Base-by-base conservation (phyloP, 345 rosid species). In the Abelmoschus esculentus region DNA sequence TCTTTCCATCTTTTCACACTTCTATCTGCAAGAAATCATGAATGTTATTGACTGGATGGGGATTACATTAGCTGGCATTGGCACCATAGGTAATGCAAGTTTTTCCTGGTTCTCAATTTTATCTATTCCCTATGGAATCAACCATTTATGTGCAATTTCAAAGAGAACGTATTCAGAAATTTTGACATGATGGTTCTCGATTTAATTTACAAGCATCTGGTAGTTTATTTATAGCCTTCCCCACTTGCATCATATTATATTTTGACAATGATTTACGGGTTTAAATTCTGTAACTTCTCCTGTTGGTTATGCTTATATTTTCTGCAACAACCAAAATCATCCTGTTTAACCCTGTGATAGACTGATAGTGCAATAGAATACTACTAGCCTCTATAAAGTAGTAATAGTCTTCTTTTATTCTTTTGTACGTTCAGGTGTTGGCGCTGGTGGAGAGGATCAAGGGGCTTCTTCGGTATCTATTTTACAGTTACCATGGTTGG, bases 371-470 rank as follows among this genome's bases (percentile, higher is more conserved):
- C 1, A 31, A 6, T 70, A 29, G 40, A n/a, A 32, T 61, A 52
- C 8, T 57, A 44, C 42, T 46, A 50, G 18, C 47, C 12, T 34
- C 56, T 61, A 47, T 61, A 19, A n/a, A 11, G 0, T 57, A 28
- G 34, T 42, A 72, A 28, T 77, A 18, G 3, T 61, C 19, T 59
- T 19, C 4, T 42, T 50, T 36, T 53, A 5, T 13, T 64, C 67
- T 54, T 61, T 57, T 57, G 61, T 57, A 26, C 62, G 47, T 14
- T 70, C 71, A 92, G 98, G 99, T 76, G 98, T 95, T 78, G 98
- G 98, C 76, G 99, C 97, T 47, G 99, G 98, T 68, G 97, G 97
- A 44, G 96, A 90, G 78, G 96, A 86, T 80, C 99, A 92, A 77
- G 78, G 76, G 78, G 80, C 89, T 68, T 82, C 96, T 29, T 74